Evolutionary conservation across 2,329 filamentous ascomycete genomes (phyloP).

Genomic region (Ophiostoma sp.): DNA sequence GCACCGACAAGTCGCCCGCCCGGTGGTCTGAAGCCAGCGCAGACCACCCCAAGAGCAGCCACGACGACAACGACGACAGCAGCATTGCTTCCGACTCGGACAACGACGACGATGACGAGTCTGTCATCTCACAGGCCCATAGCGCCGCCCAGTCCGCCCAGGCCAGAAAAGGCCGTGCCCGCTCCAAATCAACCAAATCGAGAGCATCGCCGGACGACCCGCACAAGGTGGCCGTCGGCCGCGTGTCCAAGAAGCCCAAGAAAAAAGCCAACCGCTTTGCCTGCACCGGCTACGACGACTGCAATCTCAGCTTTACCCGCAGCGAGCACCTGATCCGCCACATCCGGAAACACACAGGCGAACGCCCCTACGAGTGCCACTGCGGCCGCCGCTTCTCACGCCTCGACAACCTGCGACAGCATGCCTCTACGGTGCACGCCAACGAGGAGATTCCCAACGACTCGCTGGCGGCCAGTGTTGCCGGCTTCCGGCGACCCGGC

Average conservation of each 20-base stretch:
- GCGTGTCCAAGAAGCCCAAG: slow-evolving; percentile 50
- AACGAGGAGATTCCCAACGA: slow-evolving; percentile 95
- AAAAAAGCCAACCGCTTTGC: slow-evolving; percentile 96
- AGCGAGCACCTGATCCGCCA: slow-evolving; percentile 94
- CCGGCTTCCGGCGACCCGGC: slow-evolving; percentile 1
- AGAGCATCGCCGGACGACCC: slow-evolving; percentile 1
- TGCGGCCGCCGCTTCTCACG: slow-evolving; percentile 89
- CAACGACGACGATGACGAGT: slow-evolving; percentile 60
- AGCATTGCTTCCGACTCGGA: slow-evolving; percentile 32
- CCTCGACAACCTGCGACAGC: slow-evolving; percentile 89
- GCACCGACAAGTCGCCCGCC: background rate
- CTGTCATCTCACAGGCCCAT: slow-evolving; percentile 27
- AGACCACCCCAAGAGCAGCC: background rate
- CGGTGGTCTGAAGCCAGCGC: background rate
- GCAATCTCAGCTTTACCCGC: slow-evolving; percentile 87
- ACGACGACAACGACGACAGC: background rate
- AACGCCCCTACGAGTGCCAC: slow-evolving; percentile 94
- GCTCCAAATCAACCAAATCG: background rate
- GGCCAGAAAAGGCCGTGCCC: background rate
- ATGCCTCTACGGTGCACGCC: slow-evolving; percentile 94
- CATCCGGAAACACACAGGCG: slow-evolving; percentile 95
- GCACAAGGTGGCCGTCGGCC: slow-evolving; percentile 47
- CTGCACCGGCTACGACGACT: slow-evolving; percentile 91
- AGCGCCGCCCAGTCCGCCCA: slow-evolving; percentile 3
- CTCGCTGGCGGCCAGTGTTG: slow-evolving; percentile 66